phyloP scores from a whole-genome alignment of 2,329 filamentous ascomycete genomes.

The Amphichorda felina region DNA sequence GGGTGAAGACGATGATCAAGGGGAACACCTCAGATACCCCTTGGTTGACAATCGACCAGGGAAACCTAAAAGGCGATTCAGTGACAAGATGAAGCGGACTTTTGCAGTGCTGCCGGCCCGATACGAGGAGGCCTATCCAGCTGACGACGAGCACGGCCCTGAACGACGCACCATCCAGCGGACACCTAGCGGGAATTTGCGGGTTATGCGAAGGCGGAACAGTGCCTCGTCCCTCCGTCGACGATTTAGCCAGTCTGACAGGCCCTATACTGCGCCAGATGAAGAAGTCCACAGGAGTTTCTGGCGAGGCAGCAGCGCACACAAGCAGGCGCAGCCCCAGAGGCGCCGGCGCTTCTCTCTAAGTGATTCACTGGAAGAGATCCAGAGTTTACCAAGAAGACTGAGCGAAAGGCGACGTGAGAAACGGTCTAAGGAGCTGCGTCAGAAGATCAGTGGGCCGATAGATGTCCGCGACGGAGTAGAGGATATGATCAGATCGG shows the following conservation, averaged over 20 bases:
- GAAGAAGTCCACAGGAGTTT: slow-evolving; percentile 12
- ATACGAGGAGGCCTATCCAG: slow-evolving; percentile 20
- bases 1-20: slow-evolving; percentile 20
- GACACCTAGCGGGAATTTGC: slow-evolving; percentile 46
- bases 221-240: slow-evolving; percentile 30
- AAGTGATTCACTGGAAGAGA: slow-evolving; percentile 36
- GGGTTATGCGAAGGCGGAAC: slow-evolving; percentile 41
- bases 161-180: slow-evolving; percentile 47
- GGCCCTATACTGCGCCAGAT: slow-evolving; percentile 22
- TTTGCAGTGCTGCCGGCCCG: slow-evolving; percentile 48
- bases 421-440: slow-evolving; percentile 45
- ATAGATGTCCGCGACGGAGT: slow-evolving; percentile 46
- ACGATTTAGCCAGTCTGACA: slow-evolving; percentile 11
- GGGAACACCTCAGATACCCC: slow-evolving; percentile 32
- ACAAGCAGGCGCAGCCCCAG: slow-evolving; percentile 11
- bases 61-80: slow-evolving; percentile 34
- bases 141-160: slow-evolving; percentile 21
- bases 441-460: slow-evolving; percentile 48
- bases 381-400: slow-evolving; percentile 40
- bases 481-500: slow-evolving; percentile 36
- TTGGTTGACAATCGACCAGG: slow-evolving; percentile 34
- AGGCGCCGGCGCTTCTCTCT: slow-evolving; percentile 23
- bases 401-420: slow-evolving; percentile 47
- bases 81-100: slow-evolving; percentile 41
- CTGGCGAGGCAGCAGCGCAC: slow-evolving; percentile 18